phyloP scores from a whole-genome alignment of 257 asterid genomes.

The Solanum chmielewskii region DNA sequence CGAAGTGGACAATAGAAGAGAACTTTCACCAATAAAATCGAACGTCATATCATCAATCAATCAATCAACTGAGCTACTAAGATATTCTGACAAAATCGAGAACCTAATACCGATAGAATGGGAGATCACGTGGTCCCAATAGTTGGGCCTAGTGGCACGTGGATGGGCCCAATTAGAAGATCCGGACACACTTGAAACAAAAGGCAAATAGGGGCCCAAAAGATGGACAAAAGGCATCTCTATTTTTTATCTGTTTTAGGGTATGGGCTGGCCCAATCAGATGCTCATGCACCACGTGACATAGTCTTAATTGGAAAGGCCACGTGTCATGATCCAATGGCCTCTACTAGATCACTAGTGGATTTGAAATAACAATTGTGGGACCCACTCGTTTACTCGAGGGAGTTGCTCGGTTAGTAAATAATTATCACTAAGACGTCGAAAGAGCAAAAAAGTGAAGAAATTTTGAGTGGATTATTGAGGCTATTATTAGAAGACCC shows the following conservation, averaged over 20 bases:
- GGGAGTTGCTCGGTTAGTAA: background rate
- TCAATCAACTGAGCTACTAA: background rate
- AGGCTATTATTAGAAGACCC: background rate
- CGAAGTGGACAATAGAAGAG: background rate
- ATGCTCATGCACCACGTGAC: background rate
- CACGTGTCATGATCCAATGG: background rate
- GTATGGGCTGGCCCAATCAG: background rate
- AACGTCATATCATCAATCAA: accelerated
- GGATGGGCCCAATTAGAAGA: background rate
- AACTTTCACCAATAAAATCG: background rate
- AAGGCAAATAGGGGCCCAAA: background rate
- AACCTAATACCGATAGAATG: background rate
- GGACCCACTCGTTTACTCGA: background rate
- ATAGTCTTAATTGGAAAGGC: background rate
- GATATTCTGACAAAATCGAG: background rate
- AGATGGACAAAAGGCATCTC: background rate
- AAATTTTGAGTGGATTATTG: background rate
- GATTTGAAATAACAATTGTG: background rate
- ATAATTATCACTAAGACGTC: background rate
- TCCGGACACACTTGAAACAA: background rate
- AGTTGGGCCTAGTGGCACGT: background rate
- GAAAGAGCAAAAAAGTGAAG: no score
- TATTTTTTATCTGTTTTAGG: background rate
- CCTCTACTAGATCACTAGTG: background rate
- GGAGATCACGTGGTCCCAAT: background rate